Evolutionary conservation across 139 green algal species (phyloP), one percentile per base, ranked within the genome.

Genomic region (Astrephomene gubernaculifera): DNA sequence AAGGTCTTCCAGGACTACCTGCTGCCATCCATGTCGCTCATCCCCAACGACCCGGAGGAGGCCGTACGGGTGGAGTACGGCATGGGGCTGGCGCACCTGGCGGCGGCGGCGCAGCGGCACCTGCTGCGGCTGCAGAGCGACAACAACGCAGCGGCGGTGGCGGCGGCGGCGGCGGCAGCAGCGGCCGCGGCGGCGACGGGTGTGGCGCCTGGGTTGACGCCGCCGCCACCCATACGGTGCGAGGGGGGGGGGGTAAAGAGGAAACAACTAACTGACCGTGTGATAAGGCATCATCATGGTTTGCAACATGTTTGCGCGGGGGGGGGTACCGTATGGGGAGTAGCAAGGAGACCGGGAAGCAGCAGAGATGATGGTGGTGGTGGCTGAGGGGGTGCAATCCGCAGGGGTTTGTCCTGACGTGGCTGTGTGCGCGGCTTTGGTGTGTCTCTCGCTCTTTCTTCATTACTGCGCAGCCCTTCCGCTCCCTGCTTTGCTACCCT

Each of bases 1-100:
- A 95, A 95, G 53, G 83, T 98, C 1, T 98, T 98, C 81, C 91
- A 92, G 24, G 96, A 99, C 87, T 99, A 99, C 88, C 89, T 99
- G 31, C 90, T 99, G 73, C 97, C 97, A 6, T 94, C 93, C 14
- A 87, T 99, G 43, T 96, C 93, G 1, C 83, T 97, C 69, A 90
- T 98, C 45, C 96, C 97, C 24, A 90, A 89, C 31, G 95, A 99
- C 82, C 38, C 74, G 9, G 97, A 99, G 89, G 95, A 98, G 83
- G 73, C 65, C 25, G 95, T 99, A 65, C 87, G 95, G n/a, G 91
- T 97, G 25, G 89, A 92, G 63, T 97, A 96, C 72, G 92, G 92
- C 1, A 79, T 72, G 45, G 88, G 21, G 22, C 78, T 84, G 63
- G 61, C 78, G 63, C 43, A 74, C 61, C 78, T 84, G 78, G 78